A percentile compares a stretch with the other conserved stretches of the same genome.
Evolutionary conservation across 2,329 filamentous ascomycete species (phyloP).

Genomic region (Metarhizium robertsii): DNA sequence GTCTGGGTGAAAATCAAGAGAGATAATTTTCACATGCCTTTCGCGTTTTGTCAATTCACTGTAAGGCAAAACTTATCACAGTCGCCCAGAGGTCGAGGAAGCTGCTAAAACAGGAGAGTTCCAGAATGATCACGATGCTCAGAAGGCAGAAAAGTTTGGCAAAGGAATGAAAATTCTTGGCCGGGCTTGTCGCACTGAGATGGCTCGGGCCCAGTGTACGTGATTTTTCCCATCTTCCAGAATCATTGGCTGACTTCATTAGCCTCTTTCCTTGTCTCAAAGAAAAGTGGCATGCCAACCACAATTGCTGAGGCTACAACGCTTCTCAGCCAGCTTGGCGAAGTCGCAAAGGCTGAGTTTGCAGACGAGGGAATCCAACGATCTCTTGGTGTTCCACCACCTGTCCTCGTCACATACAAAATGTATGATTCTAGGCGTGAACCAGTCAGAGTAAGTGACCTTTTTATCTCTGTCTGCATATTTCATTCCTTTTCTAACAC

Average conservation of each 20-base stretch:
- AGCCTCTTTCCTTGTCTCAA: conserved; percentile 43
- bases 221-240: conserved; percentile 20
- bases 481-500: background rate
- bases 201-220: conserved; percentile 50
- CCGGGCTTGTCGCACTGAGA: conserved; percentile 50
- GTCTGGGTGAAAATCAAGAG: conserved; percentile 57
- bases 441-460: conserved; percentile 34
- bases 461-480: background rate
- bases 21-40: conserved; percentile 48
- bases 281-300: conserved; percentile 22
- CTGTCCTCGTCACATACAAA: conserved; percentile 39
- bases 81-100: background rate
- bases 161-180: conserved; percentile 41
- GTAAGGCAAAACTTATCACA: conserved; percentile 27
- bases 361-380: conserved; percentile 24
- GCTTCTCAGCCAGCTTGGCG: conserved; percentile 34
- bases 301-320: conserved; percentile 32
- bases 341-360: conserved; percentile 28
- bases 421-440: conserved; percentile 42
- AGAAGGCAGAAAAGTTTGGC: conserved; percentile 35
- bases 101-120: background rate
- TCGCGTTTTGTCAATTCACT: conserved; percentile 55
- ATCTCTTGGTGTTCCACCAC: conserved; percentile 23
- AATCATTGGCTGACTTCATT: conserved; percentile 13
- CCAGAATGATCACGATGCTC: conserved; percentile 40